These are phyloP conservation scores for Penicillium sp. DNA, from an alignment of 2,329 filamentous ascomycete genomes.

Conservation along the genomic window DNA sequence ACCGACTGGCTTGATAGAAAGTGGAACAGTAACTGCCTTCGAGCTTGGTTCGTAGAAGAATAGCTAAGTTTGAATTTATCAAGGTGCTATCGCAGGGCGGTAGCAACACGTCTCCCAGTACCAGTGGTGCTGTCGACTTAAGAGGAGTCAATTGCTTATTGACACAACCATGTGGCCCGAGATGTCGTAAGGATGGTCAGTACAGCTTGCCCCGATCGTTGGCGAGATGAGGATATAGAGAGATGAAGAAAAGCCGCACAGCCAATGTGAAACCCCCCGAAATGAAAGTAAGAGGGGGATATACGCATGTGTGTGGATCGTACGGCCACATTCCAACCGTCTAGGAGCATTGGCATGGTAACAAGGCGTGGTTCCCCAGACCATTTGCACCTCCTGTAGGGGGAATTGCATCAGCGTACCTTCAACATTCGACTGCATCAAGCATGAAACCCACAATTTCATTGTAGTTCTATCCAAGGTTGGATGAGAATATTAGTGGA, in stretches of 20 bases:
- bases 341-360: slow-evolving; percentile 25
- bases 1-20: neutral
- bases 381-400: slow-evolving; percentile 8
- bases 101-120: neutral
- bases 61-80: neutral
- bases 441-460: neutral
- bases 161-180: neutral
- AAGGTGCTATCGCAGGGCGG: neutral
- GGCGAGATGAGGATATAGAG: neutral
- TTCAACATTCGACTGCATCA: slow-evolving; percentile 8
- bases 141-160: too few species aligned
- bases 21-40: neutral
- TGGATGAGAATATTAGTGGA: neutral
- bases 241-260: neutral
- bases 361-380: slow-evolving; percentile 21
- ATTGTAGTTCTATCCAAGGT: neutral
- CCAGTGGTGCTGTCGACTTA: neutral
- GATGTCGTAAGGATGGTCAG: neutral
- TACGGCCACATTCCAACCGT: slow-evolving; percentile 20
- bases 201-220: neutral
- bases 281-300: neutral
- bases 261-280: neutral
- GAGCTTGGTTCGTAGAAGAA: neutral
- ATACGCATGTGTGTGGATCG: slow-evolving; percentile 8
- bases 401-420: neutral